Evolutionary conservation across 192 early-diverging fungal species (phyloP).

Genomic region (Rhizophagus clarus): DNA sequence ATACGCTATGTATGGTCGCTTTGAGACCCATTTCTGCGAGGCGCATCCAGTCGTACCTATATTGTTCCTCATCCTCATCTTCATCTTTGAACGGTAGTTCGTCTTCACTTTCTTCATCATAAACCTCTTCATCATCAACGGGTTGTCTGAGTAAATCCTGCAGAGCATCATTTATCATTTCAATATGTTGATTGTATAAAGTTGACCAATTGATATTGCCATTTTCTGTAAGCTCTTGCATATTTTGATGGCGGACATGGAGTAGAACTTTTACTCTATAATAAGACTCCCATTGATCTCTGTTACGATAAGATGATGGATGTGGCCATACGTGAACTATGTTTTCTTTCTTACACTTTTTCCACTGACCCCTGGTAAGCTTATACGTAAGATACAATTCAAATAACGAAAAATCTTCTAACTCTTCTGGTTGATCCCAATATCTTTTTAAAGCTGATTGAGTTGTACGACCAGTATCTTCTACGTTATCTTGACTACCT

Average conservation of each 20-base stretch:
- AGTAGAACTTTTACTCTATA: conserved; percentile 8
- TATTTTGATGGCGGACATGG: neutral
- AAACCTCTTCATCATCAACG: neutral
- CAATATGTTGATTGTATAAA: neutral
- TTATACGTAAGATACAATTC: conserved; percentile 4
- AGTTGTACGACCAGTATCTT: no score
- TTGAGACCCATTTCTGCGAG: neutral
- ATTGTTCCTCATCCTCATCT: neutral
- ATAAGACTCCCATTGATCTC: conserved; percentile 4
- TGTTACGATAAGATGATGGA: neutral
- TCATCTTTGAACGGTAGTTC: neutral
- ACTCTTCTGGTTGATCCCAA: neutral
- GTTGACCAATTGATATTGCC: neutral
- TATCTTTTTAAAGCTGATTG: conserved; percentile 3
- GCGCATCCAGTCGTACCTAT: neutral
- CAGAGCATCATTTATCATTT: neutral
- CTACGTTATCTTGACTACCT: neutral
- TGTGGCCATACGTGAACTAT: neutral
- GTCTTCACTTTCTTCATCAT: neutral
- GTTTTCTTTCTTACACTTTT: neutral
- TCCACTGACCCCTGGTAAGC: neutral
- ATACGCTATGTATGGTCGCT: neutral
- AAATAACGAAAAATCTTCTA: conserved; percentile 16
- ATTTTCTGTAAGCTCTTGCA: conserved; percentile 2
- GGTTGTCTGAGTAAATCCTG: neutral